These are phyloP conservation scores for Acanthochlamys bracteata DNA, from an alignment of 106 monocot genomes.

Conservation along the genomic window DNA sequence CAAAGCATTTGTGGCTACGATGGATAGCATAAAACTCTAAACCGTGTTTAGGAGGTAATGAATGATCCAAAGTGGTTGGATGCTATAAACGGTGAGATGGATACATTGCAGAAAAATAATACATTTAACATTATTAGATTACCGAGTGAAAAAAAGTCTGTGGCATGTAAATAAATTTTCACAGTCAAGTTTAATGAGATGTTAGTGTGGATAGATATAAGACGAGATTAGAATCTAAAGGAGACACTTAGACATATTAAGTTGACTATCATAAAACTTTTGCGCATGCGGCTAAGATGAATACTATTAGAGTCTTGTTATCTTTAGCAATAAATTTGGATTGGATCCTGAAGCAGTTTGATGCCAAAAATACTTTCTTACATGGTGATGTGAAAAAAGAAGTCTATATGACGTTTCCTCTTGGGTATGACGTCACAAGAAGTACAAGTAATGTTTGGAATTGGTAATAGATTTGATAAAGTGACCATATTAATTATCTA, in stretches of 20 bases:
- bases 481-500: neutral
- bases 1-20: neutral
- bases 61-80: neutral
- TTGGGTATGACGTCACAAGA: neutral
- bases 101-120: constrained; percentile 2
- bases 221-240: neutral
- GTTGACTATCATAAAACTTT: constrained; percentile 9
- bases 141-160: neutral
- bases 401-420: neutral
- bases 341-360: too few relatives aligned
- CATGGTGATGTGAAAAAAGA: too few relatives aligned
- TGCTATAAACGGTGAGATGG: neutral
- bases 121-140: neutral
- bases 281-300: constrained; percentile 6
- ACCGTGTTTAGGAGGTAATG: constrained; percentile 2
- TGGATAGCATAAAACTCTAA: neutral
- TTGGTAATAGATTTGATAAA: neutral
- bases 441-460: neutral
- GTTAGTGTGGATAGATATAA: neutral
- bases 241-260: constrained; percentile 1
- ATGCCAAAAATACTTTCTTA: too few relatives aligned
- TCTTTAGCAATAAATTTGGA: too few relatives aligned
- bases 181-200: too few relatives aligned
- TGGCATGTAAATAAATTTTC: neutral
- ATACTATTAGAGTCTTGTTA: neutral